Conservation (phyloP, 2,329 filamentous ascomycete genomes). For the Aureobasidium sp. region DNA sequence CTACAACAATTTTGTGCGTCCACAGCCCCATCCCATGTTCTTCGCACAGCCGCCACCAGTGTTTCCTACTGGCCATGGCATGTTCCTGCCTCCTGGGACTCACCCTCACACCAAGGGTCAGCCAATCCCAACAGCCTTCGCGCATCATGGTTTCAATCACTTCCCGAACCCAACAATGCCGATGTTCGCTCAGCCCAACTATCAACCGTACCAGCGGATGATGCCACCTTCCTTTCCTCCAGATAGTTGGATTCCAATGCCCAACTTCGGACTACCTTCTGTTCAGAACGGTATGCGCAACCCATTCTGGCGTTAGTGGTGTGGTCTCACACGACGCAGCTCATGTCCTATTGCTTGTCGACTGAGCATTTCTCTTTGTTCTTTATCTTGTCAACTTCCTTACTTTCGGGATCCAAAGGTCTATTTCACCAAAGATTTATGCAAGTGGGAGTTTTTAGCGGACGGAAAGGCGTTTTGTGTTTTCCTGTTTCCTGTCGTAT, state of each 20-base stretch:
- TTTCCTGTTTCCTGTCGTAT: background rate
- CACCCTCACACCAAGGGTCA: background rate
- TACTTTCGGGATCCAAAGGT: background rate
- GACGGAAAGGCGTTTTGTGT: background rate
- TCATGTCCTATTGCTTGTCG: background rate
- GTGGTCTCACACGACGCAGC: too few relatives aligned
- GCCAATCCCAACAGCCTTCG: background rate
- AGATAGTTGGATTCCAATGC: background rate
- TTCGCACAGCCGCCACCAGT: background rate
- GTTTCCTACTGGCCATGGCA: background rate
- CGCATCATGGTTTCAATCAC: background rate
- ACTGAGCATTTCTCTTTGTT: background rate
- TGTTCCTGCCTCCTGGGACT: background rate
- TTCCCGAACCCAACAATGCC: background rate
- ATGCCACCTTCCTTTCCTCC: background rate
- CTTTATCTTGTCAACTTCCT: background rate
- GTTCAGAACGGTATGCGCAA: background rate
- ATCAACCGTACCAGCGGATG: background rate
- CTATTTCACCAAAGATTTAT: conserved; percentile 9
- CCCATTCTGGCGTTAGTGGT: background rate
- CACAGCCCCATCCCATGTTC: background rate
- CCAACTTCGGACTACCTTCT: background rate
- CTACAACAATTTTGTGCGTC: background rate
- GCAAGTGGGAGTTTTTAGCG: background rate
- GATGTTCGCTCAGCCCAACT: background rate